Conservation (phyloP, 768 basidiomycete species). For the Tylopilus sp. region DNA sequence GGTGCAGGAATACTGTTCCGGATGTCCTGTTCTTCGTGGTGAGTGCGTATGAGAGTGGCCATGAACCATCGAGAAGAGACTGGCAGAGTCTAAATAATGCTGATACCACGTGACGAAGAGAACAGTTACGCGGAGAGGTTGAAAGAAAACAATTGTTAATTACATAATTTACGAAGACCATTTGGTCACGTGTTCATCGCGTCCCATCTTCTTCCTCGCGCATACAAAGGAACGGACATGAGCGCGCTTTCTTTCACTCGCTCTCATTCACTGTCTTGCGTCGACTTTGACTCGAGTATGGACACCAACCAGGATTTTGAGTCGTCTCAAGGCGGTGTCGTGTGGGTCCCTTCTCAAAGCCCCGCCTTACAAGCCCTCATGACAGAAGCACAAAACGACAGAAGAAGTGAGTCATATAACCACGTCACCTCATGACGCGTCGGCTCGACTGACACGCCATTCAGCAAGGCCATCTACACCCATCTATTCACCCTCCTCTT, state of each 20-base stretch:
- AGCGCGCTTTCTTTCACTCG: too few species aligned
- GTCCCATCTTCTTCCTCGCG: too few species aligned
- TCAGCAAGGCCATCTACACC: constrained; percentile 18
- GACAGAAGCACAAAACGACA: constrained; percentile 26
- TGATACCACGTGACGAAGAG: too few species aligned
- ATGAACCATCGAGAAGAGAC: constrained; percentile 3
- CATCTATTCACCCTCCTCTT: constrained; percentile 7
- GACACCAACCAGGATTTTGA: constrained; percentile 13
- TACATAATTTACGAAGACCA: too few species aligned
- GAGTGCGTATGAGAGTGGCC: constrained; percentile 28
- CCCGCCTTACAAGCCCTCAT: constrained; percentile 25
- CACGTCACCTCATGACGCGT: background rate
- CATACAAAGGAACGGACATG: too few species aligned
- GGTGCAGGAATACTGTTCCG: constrained; percentile 19
- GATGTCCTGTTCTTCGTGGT: constrained; percentile 3
- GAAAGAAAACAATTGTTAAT: too few species aligned
- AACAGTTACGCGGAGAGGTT: too few species aligned
- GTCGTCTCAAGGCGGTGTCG: constrained; percentile 8
- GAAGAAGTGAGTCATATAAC: constrained; percentile 17
- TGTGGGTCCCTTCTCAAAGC: constrained; percentile 28
- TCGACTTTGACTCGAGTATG: constrained; percentile 10
- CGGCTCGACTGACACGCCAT: background rate
- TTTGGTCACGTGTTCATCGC: too few species aligned
- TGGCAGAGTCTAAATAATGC: too few species aligned
- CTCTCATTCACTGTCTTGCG: background rate